Evolutionary conservation across 169 alveolate species (phyloP).

Genomic region (Eimeria tenella): DNA sequence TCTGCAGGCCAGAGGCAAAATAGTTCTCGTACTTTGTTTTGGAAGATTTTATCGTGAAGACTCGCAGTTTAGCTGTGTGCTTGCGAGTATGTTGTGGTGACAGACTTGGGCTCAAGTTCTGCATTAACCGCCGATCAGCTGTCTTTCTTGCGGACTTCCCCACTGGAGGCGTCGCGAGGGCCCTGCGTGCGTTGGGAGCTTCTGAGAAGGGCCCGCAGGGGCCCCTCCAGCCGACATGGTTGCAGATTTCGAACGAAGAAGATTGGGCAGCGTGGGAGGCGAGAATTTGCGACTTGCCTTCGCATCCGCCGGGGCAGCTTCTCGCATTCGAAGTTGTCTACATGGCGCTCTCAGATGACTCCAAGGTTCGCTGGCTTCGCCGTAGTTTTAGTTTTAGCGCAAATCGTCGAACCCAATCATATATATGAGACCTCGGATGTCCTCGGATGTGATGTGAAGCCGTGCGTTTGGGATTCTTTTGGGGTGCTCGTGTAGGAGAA

Average conservation of each 20-base stretch:
- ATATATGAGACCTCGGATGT: background rate
- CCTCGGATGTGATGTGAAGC: background rate
- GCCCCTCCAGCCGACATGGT: background rate
- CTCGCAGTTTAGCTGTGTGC: too few relatives aligned
- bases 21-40: too few relatives aligned
- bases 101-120: conserved; percentile 34
- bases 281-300: conserved; percentile 8
- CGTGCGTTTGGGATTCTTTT: too few relatives aligned
- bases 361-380: background rate
- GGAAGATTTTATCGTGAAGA: too few relatives aligned
- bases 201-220: background rate
- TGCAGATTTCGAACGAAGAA: background rate
- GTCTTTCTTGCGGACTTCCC: background rate
- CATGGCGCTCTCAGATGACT: background rate
- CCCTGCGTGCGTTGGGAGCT: background rate
- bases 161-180: background rate
- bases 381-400: too few relatives aligned
- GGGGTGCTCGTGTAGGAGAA: conserved; percentile 7
- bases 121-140: conserved; percentile 37
- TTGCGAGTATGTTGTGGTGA: background rate
- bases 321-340: conserved; percentile 12
- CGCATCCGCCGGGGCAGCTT: conserved; percentile 12
- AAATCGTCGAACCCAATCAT: too few relatives aligned
- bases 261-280: conserved; percentile 56
- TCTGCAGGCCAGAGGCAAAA: too few relatives aligned